Evolutionary conservation across 2,329 filamentous ascomycete genomes (phyloP).

Genomic region (Sarocladium kiliense): DNA sequence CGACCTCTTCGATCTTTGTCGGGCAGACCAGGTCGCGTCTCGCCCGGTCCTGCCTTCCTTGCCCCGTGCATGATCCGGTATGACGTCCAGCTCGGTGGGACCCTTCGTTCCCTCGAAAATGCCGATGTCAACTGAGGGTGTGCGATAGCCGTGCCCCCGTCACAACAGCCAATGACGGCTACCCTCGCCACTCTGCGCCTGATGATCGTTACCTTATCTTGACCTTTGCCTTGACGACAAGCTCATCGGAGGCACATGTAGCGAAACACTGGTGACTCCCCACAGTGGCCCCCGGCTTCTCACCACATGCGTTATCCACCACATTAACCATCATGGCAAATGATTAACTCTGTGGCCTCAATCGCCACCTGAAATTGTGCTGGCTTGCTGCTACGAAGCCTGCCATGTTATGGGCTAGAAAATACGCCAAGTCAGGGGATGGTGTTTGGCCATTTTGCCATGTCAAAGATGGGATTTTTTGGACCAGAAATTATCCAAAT

Average conservation of each 20-base stretch:
- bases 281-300: background rate
- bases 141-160: background rate
- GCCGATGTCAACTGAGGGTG: constrained; percentile 3
- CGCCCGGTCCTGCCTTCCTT: background rate
- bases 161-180: background rate
- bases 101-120: background rate
- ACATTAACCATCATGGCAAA: background rate
- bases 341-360: background rate
- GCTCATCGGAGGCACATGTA: background rate
- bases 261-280: background rate
- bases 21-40: background rate
- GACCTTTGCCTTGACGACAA: background rate
- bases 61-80: background rate
- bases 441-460: constrained; percentile 1
- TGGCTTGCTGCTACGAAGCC: background rate
- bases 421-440: background rate
- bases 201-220: background rate
- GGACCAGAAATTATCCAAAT: background rate
- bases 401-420: background rate
- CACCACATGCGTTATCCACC: background rate
- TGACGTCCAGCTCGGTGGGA: constrained; percentile 7
- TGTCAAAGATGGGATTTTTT: background rate
- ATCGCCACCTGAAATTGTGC: background rate
- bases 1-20: background rate
- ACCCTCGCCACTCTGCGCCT: background rate